These are phyloP conservation scores for Suillus bovinus DNA, from an alignment of 768 basidiomycete genomes.

Conservation along the genomic window DNA sequence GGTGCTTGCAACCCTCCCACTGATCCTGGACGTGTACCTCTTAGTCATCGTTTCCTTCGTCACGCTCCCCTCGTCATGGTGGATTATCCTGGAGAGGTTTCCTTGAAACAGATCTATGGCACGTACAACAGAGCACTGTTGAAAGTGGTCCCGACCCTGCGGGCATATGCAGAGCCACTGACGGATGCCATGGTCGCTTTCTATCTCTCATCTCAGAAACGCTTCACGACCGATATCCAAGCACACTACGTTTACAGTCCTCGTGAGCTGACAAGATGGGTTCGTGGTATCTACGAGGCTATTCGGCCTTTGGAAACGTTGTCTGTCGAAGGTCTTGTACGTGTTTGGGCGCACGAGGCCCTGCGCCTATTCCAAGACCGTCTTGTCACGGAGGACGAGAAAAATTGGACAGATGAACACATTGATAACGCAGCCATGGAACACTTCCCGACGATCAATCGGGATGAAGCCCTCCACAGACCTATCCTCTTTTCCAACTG, in stretches of 20 bases:
- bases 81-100: constrained; percentile 96
- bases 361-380: constrained; percentile 97
- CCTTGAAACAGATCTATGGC: constrained; percentile 97
- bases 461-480: constrained; percentile 79
- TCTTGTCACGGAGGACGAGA: constrained; percentile 90
- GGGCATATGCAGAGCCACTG: constrained; percentile 90
- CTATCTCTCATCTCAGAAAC: constrained; percentile 91
- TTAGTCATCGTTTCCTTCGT: constrained; percentile 95
- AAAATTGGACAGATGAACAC: constrained; percentile 91
- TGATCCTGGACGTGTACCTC: constrained; percentile 98
- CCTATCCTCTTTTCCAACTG: constrained; percentile 99
- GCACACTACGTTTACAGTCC: constrained; percentile 99
- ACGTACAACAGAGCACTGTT: constrained; percentile 96
- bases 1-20: constrained; percentile 99
- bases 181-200: constrained; percentile 98
- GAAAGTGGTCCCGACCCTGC: constrained; percentile 92
- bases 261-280: constrained; percentile 97
- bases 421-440: constrained; percentile 82
- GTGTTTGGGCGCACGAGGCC: constrained; percentile 98
- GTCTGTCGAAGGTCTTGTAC: constrained; percentile 91
- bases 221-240: constrained; percentile 95
- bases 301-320: constrained; percentile 93
- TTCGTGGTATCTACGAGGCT: constrained; percentile 95
- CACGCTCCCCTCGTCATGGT: constrained; percentile 99
- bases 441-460: constrained; percentile 92